phyloP scores from a whole-genome alignment of 768 basidiomycete species.

The Inosperma sp. region DNA sequence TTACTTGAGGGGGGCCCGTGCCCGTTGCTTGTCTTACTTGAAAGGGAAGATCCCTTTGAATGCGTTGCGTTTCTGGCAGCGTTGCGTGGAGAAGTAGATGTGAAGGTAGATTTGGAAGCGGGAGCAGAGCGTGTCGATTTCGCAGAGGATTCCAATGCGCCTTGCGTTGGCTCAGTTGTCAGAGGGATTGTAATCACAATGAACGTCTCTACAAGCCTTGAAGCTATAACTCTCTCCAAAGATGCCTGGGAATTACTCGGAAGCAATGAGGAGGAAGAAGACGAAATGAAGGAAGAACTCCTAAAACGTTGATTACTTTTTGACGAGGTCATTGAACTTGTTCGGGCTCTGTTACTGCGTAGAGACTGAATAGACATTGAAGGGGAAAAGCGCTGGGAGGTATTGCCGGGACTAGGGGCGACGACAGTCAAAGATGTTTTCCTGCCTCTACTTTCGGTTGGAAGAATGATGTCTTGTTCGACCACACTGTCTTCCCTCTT shows the following conservation, averaged over 20 bases:
- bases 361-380: constrained; percentile 30
- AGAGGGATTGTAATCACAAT: constrained; percentile 49
- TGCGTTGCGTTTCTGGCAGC: constrained; percentile 1
- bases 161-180: constrained; percentile 1
- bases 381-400: constrained; percentile 12
- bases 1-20: not conserved
- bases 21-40: constrained; percentile 3
- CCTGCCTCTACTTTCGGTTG: constrained; percentile 25
- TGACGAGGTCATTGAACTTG: constrained; percentile 52
- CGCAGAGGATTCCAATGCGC: constrained; percentile 1
- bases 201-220: constrained; percentile 77
- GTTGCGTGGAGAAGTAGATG: constrained; percentile 2
- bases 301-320: constrained; percentile 27
- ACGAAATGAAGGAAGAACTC: constrained; percentile 14
- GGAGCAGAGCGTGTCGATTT: constrained; percentile 18
- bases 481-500: constrained; percentile 43
- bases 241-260: constrained; percentile 62
- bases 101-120: constrained; percentile 12
- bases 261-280: constrained; percentile 29
- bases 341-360: constrained; percentile 42
- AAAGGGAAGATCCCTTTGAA: not conserved
- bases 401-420: constrained; percentile 19
- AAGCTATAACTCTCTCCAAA: constrained; percentile 65
- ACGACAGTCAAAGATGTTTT: constrained; percentile 45
- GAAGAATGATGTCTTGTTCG: constrained; percentile 24